phyloP scores from a whole-genome alignment of 495 filamentous ascomycete species.

The Podospora tetraspora region DNA sequence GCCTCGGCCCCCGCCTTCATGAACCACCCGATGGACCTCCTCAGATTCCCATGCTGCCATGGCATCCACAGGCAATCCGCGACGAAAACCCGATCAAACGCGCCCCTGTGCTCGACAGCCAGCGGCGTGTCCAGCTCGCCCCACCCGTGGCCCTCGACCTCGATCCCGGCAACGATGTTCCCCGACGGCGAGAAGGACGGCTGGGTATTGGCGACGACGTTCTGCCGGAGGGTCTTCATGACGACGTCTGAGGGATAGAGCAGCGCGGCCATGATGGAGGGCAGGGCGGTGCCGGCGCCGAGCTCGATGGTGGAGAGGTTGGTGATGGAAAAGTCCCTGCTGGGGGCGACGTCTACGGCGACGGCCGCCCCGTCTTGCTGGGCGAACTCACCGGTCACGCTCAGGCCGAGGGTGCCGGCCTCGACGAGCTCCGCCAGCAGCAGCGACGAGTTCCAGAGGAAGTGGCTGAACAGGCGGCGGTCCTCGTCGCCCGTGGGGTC shows the following conservation, averaged over 20 bases:
- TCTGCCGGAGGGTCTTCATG: conserved; percentile 54
- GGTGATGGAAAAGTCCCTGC: conserved; percentile 29
- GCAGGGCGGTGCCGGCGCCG: conserved; percentile 67
- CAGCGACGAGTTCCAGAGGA: conserved; percentile 80
- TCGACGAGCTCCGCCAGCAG: conserved; percentile 67
- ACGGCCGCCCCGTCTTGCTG: not conserved
- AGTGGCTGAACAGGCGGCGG: conserved; percentile 69
- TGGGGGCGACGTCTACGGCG: not conserved
- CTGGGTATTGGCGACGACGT: conserved; percentile 42
- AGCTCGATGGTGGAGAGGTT: conserved; percentile 45
- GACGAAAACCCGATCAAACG: conserved; percentile 65
- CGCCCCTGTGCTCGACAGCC: conserved; percentile 42
- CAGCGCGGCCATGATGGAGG: conserved; percentile 61
- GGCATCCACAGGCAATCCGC: conserved; percentile 88
- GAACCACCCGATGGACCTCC: conserved; percentile 65
- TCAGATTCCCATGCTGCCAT: conserved; percentile 67
- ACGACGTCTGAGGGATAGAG: conserved; percentile 66
- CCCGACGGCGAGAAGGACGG: conserved; percentile 21
- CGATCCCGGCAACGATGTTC: conserved; percentile 30
- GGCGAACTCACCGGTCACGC: not conserved
- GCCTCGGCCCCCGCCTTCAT: conserved; percentile 47
- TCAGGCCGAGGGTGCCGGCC: conserved; percentile 30
- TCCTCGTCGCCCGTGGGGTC: conserved; percentile 53
- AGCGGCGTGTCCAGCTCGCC: conserved; percentile 56
- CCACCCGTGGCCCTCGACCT: conserved; percentile 69